Conservation (phyloP, 305 asterid genomes). For the Plantago coronopus region DNA sequence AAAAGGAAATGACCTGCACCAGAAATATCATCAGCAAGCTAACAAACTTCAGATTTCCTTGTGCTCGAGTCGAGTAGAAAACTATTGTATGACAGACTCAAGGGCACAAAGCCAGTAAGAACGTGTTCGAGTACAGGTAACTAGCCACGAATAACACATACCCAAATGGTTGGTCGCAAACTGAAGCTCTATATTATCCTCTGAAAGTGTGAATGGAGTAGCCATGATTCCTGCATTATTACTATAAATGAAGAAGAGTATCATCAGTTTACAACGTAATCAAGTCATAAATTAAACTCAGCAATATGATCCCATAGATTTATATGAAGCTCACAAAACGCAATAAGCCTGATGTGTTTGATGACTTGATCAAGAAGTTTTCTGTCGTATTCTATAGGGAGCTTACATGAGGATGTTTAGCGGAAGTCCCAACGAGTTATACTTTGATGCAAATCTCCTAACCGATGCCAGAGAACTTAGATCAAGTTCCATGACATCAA, state of each 20-base stretch:
- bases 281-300: conserved; percentile 1
- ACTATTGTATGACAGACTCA: too few relatives aligned
- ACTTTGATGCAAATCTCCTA: conserved; percentile 65
- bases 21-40: conserved; percentile 6
- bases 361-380: not conserved
- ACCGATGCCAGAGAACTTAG: conserved; percentile 58
- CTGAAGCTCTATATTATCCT: conserved; percentile 78
- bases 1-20: conserved; percentile 79
- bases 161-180: conserved; percentile 92
- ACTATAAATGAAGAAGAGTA: conserved; percentile 33
- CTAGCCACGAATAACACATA: conserved; percentile 20
- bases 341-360: conserved; percentile 2
- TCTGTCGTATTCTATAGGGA: not conserved
- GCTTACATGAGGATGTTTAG: conserved; percentile 73
- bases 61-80: too few relatives aligned
- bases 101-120: too few relatives aligned
- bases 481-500: conserved; percentile 75
- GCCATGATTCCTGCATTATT: conserved; percentile 97
- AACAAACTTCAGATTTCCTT: not conserved
- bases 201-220: conserved; percentile 57
- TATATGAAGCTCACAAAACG: conserved; percentile 9
- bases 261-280: conserved; percentile 20
- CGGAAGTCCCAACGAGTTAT: conserved; percentile 46
- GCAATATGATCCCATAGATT: not conserved
- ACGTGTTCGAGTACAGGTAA: too few relatives aligned